These are phyloP conservation scores for Peronospora farinosa DNA, from an alignment of 352 stramenopile genomes.

Conservation along the genomic window DNA sequence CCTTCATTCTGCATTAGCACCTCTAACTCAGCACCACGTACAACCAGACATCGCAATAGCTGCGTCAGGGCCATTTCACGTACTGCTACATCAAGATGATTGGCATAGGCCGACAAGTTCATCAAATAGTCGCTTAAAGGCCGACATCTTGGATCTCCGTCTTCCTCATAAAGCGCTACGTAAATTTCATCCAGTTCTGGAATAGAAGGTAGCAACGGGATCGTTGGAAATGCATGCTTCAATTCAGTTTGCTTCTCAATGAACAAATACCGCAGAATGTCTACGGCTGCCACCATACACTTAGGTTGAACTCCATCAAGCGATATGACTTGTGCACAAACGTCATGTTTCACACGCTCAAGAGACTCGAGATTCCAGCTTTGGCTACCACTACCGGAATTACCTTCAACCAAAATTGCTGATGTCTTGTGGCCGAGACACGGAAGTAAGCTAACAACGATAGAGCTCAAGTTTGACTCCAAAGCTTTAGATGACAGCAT, in stretches of 20 bases:
- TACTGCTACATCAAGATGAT: constrained; percentile 73
- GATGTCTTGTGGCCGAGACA: constrained; percentile 51
- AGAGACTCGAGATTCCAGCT: constrained; percentile 47
- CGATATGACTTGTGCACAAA: constrained; percentile 9
- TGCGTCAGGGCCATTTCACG: constrained; percentile 71
- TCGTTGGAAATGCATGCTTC: constrained; percentile 54
- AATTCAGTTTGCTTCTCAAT: constrained; percentile 59
- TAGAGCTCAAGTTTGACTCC: constrained; percentile 79
- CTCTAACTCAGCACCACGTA: constrained; percentile 54
- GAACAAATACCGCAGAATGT: constrained; percentile 64
- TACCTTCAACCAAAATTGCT: constrained; percentile 34
- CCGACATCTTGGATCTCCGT: constrained; percentile 47
- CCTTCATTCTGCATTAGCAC: constrained; percentile 65
- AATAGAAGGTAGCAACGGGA: constrained; percentile 61
- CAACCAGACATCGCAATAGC: constrained; percentile 56
- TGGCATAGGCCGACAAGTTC: constrained; percentile 54
- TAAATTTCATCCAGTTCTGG: constrained; percentile 66
- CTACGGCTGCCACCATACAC: constrained; percentile 28
- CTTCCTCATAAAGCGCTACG: constrained; percentile 42
- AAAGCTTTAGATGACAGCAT: constrained; percentile 77
- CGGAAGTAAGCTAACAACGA: constrained; percentile 80
- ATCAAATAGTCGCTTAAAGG: constrained; percentile 47
- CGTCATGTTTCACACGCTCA: constrained; percentile 10
- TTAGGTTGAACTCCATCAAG: constrained; percentile 12
- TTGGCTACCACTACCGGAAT: constrained; percentile 15